A percentile compares a stretch with the other conserved stretches of the same genome.
Evolutionary conservation across 495 filamentous ascomycete genomes (phyloP).

Genomic region (Xylaria nigripes): DNA sequence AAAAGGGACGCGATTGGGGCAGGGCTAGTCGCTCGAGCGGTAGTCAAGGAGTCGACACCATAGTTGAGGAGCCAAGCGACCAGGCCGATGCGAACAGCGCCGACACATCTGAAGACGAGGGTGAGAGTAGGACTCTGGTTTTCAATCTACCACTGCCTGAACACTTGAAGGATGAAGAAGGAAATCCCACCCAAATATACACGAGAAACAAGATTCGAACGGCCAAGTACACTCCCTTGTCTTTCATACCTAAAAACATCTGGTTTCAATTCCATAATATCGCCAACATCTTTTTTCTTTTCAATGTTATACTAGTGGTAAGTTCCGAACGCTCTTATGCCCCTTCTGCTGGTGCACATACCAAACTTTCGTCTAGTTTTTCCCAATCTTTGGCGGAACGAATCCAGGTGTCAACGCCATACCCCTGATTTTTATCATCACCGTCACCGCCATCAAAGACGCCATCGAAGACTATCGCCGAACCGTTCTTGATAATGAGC

Average conservation of each 20-base stretch:
- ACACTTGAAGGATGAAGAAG: constrained; percentile 75
- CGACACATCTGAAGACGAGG: constrained; percentile 19
- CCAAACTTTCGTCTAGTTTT: constrained; percentile 55
- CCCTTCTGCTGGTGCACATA: constrained; percentile 1
- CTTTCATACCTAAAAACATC: constrained; percentile 95
- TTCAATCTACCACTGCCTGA: constrained; percentile 80
- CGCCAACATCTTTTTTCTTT: constrained; percentile 96
- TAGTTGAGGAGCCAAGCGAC: constrained; percentile 18
- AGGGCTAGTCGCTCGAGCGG: constrained; percentile 33
- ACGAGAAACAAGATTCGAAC: constrained; percentile 95
- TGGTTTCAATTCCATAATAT: constrained; percentile 98
- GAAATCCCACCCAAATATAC: constrained; percentile 59
- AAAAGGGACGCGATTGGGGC: constrained; percentile 66
- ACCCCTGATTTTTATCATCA: constrained; percentile 90
- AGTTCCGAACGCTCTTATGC: constrained; percentile 29
- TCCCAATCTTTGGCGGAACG: constrained; percentile 86
- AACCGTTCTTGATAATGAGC: constrained; percentile 82
- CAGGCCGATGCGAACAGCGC: constrained; percentile 18
- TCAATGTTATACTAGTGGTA: constrained; percentile 90
- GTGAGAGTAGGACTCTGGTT: constrained; percentile 49
- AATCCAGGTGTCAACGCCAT: constrained; percentile 87
- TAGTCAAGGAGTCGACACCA: constrained; percentile 33
- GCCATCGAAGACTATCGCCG: constrained; percentile 96
- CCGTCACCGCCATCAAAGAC: constrained; percentile 87
- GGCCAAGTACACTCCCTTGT: constrained; percentile 91